Conservation (phyloP, 345 rosid genomes). For the Rhodamnia rubescens region DNA sequence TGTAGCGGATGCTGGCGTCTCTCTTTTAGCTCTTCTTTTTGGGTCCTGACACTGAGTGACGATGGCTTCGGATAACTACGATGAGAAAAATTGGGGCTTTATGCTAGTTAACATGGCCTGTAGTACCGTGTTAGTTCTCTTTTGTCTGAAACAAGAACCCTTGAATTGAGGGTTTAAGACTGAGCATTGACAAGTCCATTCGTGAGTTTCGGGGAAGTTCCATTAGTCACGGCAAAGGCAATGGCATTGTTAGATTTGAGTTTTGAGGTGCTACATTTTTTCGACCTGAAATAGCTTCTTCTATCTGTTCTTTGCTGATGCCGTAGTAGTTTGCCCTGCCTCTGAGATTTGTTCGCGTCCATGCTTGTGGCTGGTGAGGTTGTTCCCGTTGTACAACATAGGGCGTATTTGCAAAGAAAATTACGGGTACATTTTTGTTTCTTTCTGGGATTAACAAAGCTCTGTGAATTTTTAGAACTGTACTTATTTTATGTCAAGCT, state of each 20-base stretch:
- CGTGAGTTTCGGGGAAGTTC: not conserved
- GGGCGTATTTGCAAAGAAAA: not conserved
- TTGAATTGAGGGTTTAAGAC: not conserved
- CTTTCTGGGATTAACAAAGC: not conserved
- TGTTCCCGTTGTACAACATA: not conserved
- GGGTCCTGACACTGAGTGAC: not conserved
- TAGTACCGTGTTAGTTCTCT: not conserved
- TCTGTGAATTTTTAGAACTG: not conserved
- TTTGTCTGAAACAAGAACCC: not conserved
- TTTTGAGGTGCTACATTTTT: not conserved
- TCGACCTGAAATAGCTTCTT: not conserved
- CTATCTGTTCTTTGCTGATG: not conserved
- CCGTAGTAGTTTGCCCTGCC: not conserved
- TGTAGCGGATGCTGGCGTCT: not conserved
- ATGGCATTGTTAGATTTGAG: not conserved
- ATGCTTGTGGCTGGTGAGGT: not conserved
- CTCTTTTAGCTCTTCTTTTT: not conserved
- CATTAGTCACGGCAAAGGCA: not conserved
- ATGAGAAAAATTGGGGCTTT: not conserved
- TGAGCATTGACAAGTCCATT: not conserved
- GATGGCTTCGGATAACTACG: not conserved
- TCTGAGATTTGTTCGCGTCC: not conserved
- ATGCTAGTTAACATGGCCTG: not conserved
- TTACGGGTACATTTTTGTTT: not conserved
- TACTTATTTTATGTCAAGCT: not conserved